Evolutionary conservation across 495 filamentous ascomycete species (phyloP), one percentile per base, ranked within the genome.

Genomic region (Hypoxylon subgilvum): DNA sequence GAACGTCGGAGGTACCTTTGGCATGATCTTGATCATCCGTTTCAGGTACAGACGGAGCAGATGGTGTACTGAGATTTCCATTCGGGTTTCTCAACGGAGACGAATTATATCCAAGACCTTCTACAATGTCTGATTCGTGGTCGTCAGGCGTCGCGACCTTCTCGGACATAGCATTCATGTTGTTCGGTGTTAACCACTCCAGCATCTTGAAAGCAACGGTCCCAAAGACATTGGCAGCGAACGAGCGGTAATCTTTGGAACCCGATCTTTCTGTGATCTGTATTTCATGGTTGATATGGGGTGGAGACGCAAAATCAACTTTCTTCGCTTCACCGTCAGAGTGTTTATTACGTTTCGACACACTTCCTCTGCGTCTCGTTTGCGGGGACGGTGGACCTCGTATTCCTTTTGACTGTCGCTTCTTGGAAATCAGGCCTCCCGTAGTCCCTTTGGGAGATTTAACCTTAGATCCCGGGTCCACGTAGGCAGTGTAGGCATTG

Each of bases 191-290:
- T 30, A 89, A 74, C 88, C 88, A 92, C 69, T 92, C 89, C 21
- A 93, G 74, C 84, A 93, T 89, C 49, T 86, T 86, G 57, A 91
- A 79, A 3, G 90, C 82, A 34, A 86, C 76, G 2, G 90, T 91
- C 57, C 87, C 87, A 63, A 93, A 92, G 2, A 94, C 75, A 52
- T 88, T 88, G 38, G 91, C 91, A 6, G 88, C 87, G 60, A 95
- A 92, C 1, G 90, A 93, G 55, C 89, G 88, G 14, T 90, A 88
- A 65, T 95, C 90, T 63, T 88, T 91, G 61, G 81, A 78, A 6
- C 74, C 71, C 35, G 84, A 80, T 36, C 74, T 71, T 57, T 80
- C 82, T 35, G 42, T 67, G 25, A 79, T 56, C 14, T 31, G 45
- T 57, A 69, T 25, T 41, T 31, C 49, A 16, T 38, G 41, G 22